Evolutionary conservation across 805 yeast species (phyloP), one percentile per base, ranked within the genome.

Genomic region (Saccharomycopsis fibuligera): DNA sequence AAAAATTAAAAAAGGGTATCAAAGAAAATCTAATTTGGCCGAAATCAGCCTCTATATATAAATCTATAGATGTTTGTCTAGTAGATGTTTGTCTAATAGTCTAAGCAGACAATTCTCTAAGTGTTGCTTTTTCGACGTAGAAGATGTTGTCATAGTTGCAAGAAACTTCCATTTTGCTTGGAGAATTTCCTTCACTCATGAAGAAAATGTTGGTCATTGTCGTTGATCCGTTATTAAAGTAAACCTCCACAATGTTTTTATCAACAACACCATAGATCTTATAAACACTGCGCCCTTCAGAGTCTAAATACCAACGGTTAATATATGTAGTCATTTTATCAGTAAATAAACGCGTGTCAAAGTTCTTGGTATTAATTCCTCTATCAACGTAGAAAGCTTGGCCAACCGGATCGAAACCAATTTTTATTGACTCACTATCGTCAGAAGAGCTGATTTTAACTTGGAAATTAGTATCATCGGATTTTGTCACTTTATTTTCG

Each of bases 171-270:
- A n/a, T n/a, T n/a, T n/a, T n/a, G n/a, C n/a, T n/a, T n/a, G n/a
- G n/a, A n/a, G n/a, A n/a, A n/a, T n/a, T n/a, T n/a, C n/a, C n/a
- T n/a, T n/a, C n/a, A n/a, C n/a, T n/a, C n/a, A n/a, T n/a, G n/a
- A 63, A 65, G 56, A 63, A 65, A 3, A 59, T 54, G 53, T 62
- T 59, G 8, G 68, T 65, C 17, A 59, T 53, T 5, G 60, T 54
- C 17, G 49, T 40, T 4, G 60, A 54, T 21, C 67, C 67, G 41
- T 64, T 57, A 48, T 62, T 62, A 55, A 62, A 60, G 54, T 54
- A 64, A 17, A 64, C 33, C 49, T 64, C 68, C 16, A 62, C 23
- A 41, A 63, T 56, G 46, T 62, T 62, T 43, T 57, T 56, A 53
- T 65, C 68, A 30, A 62, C 54, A 19, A 65, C 50, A 40, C 66